Conservation (phyloP, 352 stramenopile genomes). For the Globisporangium sylvaticum region DNA sequence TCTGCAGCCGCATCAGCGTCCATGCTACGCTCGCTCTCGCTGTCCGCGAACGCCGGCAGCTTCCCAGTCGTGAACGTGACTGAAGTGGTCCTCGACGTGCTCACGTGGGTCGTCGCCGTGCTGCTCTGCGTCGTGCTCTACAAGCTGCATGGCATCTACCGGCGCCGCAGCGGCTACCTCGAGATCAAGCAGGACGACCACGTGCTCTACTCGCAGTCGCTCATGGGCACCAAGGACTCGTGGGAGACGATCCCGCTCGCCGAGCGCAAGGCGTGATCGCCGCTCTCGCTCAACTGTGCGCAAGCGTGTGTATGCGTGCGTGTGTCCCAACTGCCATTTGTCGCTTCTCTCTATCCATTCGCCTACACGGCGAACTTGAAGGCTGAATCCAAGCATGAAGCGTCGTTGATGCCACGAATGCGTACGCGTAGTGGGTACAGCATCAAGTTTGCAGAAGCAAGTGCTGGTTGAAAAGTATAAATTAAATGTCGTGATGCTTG, state of each 20-base stretch:
- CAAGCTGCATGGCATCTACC: slow-evolving; percentile 36
- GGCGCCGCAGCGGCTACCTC: slow-evolving; percentile 51
- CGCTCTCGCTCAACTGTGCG: neutral
- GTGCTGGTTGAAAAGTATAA: neutral
- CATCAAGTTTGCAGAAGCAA: neutral
- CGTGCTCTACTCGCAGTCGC: slow-evolving; percentile 54
- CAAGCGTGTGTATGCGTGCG: neutral
- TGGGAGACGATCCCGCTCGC: slow-evolving; percentile 39
- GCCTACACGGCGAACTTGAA: neutral
- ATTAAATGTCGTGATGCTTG: neutral
- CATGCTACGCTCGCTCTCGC: slow-evolving; percentile 6
- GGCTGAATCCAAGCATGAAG: neutral
- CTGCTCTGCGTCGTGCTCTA: slow-evolving; percentile 42
- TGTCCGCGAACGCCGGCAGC: neutral
- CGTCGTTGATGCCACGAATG: neutral
- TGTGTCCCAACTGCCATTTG: neutral
- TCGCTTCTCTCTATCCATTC: neutral
- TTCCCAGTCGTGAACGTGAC: slow-evolving; percentile 13
- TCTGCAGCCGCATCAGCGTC: neutral
- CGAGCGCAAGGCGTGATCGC: neutral
- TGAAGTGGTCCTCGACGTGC: slow-evolving; percentile 33
- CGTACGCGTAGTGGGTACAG: neutral
- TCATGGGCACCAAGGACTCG: slow-evolving; percentile 64
- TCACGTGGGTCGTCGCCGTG: slow-evolving; percentile 39
- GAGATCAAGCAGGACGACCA: slow-evolving; percentile 53